Evolutionary conservation across 495 filamentous ascomycete species (phyloP), one percentile per base, ranked within the genome.

Genomic region (Penicillium atrosanguineum): DNA sequence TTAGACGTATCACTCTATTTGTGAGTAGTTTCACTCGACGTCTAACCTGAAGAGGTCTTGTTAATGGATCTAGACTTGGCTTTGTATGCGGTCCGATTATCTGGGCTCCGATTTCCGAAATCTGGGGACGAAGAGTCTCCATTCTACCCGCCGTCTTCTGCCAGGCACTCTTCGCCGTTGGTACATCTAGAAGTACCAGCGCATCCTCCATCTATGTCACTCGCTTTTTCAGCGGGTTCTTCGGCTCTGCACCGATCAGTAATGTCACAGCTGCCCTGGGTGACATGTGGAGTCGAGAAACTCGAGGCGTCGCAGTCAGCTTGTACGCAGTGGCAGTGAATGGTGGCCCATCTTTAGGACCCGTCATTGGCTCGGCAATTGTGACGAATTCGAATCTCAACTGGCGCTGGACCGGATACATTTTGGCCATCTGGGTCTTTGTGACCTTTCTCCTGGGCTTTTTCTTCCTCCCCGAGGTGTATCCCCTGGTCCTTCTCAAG

Each of bases 131-230:
- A 16, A 55, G 67, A 40, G 40, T 55, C 46, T 68, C 66, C 19
- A 77, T 82, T 50, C 58, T 81, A 4, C 78, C 77, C 0, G 69
- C 78, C 0, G 57, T 79, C 8, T 72, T 81, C 34, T 56, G 63
- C 18, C 63, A 79, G 0, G 73, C 60, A 1, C 42, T 82, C 12
- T 74, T 79, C 51, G 67, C 63, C 14, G 76, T 80, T 11, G 76
- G 67, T 1, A 75, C 71, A 9, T 73, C 73, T 5, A 60, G 53
- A 6, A 69, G 69, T 47, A 72, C 59, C 25, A 70, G 64, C 39
- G 52, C 68, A 0, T 48, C 66, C 45, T 18, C 73, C 0, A 44
- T 79, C 8, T 64, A 80, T 16, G 55, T 79, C 6, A 72, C 69
- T 6, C 68, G 76, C 1, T 80, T 75, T 41, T 76, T 81, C 42